A percentile compares a stretch with the other conserved stretches of the same genome.
Evolutionary conservation across 495 filamentous ascomycete species (phyloP).

Genomic region (Chaetomidium leptoderma): DNA sequence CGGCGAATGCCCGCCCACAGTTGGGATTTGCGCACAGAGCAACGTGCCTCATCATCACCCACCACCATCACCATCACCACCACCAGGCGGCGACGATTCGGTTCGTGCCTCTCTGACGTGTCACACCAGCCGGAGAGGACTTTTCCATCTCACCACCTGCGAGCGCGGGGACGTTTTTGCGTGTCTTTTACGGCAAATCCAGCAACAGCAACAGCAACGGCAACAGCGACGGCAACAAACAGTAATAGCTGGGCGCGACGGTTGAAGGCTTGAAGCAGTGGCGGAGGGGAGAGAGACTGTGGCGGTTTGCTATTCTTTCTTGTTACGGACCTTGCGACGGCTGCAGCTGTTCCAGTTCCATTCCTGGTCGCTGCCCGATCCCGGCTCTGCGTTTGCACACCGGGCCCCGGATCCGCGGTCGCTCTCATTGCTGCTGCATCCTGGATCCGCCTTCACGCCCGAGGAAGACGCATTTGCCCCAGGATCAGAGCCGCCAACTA

Average conservation of each 20-base stretch:
- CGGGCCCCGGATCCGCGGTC: constrained; percentile 11
- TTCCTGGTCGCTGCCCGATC: constrained; percentile 5
- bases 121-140: constrained; percentile 20
- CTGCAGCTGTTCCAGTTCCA: constrained; percentile 13
- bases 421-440: neutral
- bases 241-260: too few relatives aligned
- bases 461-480: constrained; percentile 4
- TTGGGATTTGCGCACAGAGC: constrained; percentile 25
- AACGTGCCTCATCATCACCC: constrained; percentile 15
- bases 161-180: neutral
- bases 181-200: neutral
- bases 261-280: constrained; percentile 1
- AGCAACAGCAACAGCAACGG: neutral
- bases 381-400: constrained; percentile 11
- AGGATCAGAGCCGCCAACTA: constrained; percentile 1
- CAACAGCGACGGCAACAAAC: neutral
- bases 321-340: neutral
- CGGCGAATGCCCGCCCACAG: constrained; percentile 4
- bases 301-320: constrained; percentile 6
- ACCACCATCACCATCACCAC: too few relatives aligned
- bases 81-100: constrained; percentile 10
- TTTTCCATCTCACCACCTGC: neutral
- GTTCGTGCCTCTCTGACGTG: constrained; percentile 33
- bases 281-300: constrained; percentile 3
- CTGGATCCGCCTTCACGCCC: constrained; percentile 10